A percentile compares a stretch with the other conserved stretches of the same genome.
These are phyloP conservation scores for Brettanomyces naardenensis DNA, from an alignment of 805 yeast genomes.

Conservation along the genomic window DNA sequence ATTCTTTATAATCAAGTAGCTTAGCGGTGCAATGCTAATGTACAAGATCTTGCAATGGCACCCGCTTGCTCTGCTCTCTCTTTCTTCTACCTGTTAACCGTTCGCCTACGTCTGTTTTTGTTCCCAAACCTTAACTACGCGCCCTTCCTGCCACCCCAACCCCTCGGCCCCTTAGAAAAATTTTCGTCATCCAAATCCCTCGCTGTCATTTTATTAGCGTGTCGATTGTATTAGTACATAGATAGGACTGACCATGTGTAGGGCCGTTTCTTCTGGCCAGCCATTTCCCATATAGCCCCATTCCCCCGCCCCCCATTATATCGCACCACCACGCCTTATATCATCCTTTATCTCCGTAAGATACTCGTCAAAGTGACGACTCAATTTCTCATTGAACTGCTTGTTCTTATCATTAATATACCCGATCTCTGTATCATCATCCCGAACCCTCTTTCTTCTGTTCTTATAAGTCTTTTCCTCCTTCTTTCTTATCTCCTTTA, in stretches of 20 bases:
- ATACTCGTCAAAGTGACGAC: conserved; percentile 25
- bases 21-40: no score
- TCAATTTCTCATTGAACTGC: conserved; percentile 63
- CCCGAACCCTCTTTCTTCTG: conserved; percentile 20
- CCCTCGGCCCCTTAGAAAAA: no score
- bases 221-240: no score
- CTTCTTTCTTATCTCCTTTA: conserved; percentile 26
- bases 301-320: no score
- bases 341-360: not conserved
- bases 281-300: no score
- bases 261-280: no score
- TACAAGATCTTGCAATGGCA: not conserved
- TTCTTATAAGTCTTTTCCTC: conserved; percentile 30
- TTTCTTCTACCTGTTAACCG: not conserved
- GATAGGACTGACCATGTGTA: no score
- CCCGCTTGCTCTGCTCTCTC: not conserved
- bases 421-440: conserved; percentile 29
- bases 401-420: conserved; percentile 65
- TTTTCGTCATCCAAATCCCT: no score
- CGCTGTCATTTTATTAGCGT: no score
- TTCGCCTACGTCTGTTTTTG: not conserved
- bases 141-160: no score
- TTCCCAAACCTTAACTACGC: not conserved
- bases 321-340: not conserved
- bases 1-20: not conserved